A percentile compares a stretch with the other conserved stretches of the same genome.
Evolutionary conservation across 2,329 filamentous ascomycete species (phyloP).

Genomic region (Pyrenochaeta sp.): DNA sequence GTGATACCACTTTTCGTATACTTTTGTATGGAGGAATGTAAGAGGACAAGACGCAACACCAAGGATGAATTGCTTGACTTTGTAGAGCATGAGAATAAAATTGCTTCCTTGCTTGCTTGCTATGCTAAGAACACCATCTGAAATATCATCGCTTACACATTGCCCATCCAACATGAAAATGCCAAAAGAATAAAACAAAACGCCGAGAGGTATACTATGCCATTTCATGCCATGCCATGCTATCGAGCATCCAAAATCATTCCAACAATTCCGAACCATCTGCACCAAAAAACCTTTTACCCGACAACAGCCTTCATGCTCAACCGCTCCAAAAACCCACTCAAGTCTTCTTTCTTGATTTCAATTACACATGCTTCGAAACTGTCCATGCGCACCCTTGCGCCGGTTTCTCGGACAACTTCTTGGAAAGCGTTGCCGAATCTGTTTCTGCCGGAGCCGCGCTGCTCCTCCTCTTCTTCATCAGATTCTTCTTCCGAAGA

Average conservation of each 20-base stretch:
- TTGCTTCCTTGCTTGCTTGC: constrained; percentile 6
- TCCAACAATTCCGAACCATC: background rate
- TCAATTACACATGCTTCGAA: constrained; percentile 98
- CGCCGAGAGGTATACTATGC: background rate
- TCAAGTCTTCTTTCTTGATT: constrained; percentile 94
- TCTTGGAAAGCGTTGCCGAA: constrained; percentile 97
- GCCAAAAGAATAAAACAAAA: background rate
- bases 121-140: constrained; percentile 1
- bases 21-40: background rate
- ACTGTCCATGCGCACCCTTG: constrained; percentile 89
- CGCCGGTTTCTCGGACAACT: constrained; percentile 89
- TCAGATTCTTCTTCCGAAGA: constrained; percentile 67
- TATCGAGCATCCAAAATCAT: background rate
- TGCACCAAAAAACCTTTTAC: constrained; percentile 13
- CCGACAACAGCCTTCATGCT: constrained; percentile 88
- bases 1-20: constrained; percentile 26
- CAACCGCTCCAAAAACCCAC: constrained; percentile 87
- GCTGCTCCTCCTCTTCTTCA: constrained; percentile 65
- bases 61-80: background rate
- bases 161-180: background rate
- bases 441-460: constrained; percentile 80
- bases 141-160: constrained; percentile 1
- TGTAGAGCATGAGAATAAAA: constrained; percentile 1
- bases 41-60: background rate
- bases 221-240: background rate